Evolutionary conservation across 768 basidiomycete genomes (phyloP), one percentile per base, ranked within the genome.

Genomic region (Calocera viscosa): DNA sequence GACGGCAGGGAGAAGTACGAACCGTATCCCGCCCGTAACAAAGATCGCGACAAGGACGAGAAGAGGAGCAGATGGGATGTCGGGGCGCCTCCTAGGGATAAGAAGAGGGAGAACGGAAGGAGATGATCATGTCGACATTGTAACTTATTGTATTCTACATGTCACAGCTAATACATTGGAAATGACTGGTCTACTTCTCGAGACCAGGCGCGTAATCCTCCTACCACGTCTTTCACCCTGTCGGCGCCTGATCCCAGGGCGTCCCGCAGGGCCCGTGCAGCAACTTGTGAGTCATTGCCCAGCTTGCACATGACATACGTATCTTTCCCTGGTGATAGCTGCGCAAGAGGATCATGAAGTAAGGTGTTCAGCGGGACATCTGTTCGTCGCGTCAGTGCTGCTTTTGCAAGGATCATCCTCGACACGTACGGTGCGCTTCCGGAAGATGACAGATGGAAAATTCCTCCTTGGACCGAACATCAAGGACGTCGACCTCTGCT

Each of bases 201-300:
- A 63, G 87, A 81, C 93, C 93, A 96, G 30, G 89, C 88, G 71
- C 80, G 77, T 63, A 96, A 76, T 0, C 94, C 94, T 24, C 94
- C 94, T 8, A 90, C 78, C 2, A 94, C 80, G 75, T 95, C 89
- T 71, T 78, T 83, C 19, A 89, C 78, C 38, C 77, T 71, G 3
- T 73, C 68, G 1, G 64, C 72, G 16, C 72, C 70, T 35, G 67
- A 68, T 8, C 64, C 43, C 12, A 69, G n/a, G 53, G 72, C 74
- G 24, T 68, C 71, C 63, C 69, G 65, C 22, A 91, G 72, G 3
- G 86, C 85, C 38, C 85, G 80, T 0, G 86, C 93, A 33, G 94
- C 95, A 22, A 91, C 82, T 74, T 92, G 90, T 0, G 92, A 95
- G 75, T 97, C 95, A 72, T 97, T 98, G 2, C 95, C 94, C 24